Percentiles rank a stretch among this genome's conserved stretches.
These are phyloP conservation scores for Desmodesmus armatus DNA, from an alignment of 139 green algal species.

Conservation along the genomic window DNA sequence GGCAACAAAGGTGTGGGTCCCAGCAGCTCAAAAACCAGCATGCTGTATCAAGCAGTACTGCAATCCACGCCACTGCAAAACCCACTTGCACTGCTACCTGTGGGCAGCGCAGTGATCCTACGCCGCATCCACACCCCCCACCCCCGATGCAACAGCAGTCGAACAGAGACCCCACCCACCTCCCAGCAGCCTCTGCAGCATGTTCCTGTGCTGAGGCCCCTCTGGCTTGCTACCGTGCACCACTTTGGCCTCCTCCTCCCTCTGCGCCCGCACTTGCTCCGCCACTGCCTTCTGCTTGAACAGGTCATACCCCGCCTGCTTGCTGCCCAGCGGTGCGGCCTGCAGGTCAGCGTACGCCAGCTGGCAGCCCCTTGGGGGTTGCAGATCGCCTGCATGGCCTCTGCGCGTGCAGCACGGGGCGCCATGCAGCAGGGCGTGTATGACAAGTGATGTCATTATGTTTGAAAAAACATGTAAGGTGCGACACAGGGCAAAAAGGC, in stretches of 20 bases:
- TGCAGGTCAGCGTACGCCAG: conserved; percentile 27
- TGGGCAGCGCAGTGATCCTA: too few relatives aligned
- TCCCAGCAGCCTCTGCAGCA: conserved; percentile 20
- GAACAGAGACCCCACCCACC: conserved; percentile 11
- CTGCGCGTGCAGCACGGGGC: background rate
- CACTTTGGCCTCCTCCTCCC: conserved; percentile 21
- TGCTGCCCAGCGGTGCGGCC: background rate
- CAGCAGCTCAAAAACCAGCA: too few relatives aligned
- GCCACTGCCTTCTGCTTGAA: conserved; percentile 38
- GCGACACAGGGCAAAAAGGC: too few relatives aligned
- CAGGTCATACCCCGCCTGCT: conserved; percentile 21
- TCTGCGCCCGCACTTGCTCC: background rate
- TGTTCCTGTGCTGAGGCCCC: conserved; percentile 10
- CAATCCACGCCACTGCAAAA: too few relatives aligned
- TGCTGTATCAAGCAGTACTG: too few relatives aligned
- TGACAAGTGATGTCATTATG: too few relatives aligned
- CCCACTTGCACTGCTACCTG: too few relatives aligned
- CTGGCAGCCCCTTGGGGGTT: conserved; percentile 1
- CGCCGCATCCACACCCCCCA: too few relatives aligned
- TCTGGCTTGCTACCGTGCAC: conserved; percentile 5
- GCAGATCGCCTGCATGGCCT: background rate
- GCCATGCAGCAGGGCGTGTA: background rate
- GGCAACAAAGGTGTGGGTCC: too few relatives aligned
- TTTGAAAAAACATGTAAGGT: too few relatives aligned
- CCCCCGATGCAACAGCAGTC: too few relatives aligned